These are phyloP conservation scores for Kluyveromyces sp. DNA, from an alignment of 1,139 yeast genomes.

Conservation along the genomic window DNA sequence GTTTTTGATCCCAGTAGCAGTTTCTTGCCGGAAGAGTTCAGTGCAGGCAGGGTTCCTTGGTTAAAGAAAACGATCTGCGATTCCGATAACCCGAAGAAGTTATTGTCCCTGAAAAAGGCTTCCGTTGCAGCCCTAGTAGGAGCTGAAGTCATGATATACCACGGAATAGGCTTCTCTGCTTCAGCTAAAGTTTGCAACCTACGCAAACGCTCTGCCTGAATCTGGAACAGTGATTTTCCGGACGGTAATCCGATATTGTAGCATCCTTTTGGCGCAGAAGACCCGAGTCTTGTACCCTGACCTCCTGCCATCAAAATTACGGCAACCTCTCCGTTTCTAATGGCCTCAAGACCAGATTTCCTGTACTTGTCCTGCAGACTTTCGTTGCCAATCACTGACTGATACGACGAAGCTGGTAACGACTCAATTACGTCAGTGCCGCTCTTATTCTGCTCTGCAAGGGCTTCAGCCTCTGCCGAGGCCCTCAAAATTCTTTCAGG, in stretches of 20 bases:
- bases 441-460: slow-evolving; percentile 13
- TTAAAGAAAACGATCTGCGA: slow-evolving; percentile 71
- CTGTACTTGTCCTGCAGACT: slow-evolving; percentile 42
- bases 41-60: slow-evolving; percentile 94
- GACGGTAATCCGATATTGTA: slow-evolving; percentile 83
- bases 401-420: slow-evolving; percentile 27
- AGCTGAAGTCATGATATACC: slow-evolving; percentile 96
- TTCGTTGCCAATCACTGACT: slow-evolving; percentile 25
- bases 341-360: slow-evolving; percentile 58
- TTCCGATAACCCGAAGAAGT: slow-evolving; percentile 61
- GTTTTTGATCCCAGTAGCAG: slow-evolving; percentile 54
- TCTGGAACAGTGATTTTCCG: slow-evolving; percentile 73
- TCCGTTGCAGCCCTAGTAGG: slow-evolving; percentile 82
- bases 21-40: slow-evolving; percentile 60
- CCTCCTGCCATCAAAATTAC: slow-evolving; percentile 96
- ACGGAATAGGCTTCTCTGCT: slow-evolving; percentile 42
- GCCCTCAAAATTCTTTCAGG: slow-evolving; percentile 19
- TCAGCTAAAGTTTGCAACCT: slow-evolving; percentile 56
- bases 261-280: slow-evolving; percentile 88
- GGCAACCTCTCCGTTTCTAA: slow-evolving; percentile 69
- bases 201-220: slow-evolving; percentile 82
- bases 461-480: slow-evolving; percentile 23
- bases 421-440: slow-evolving; percentile 18
- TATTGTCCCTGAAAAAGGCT: slow-evolving; percentile 50
- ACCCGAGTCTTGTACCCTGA: slow-evolving; percentile 92